These are phyloP conservation scores for Stephania cephalantha DNA, from an alignment of 164 flowering plant species.

Conservation along the genomic window DNA sequence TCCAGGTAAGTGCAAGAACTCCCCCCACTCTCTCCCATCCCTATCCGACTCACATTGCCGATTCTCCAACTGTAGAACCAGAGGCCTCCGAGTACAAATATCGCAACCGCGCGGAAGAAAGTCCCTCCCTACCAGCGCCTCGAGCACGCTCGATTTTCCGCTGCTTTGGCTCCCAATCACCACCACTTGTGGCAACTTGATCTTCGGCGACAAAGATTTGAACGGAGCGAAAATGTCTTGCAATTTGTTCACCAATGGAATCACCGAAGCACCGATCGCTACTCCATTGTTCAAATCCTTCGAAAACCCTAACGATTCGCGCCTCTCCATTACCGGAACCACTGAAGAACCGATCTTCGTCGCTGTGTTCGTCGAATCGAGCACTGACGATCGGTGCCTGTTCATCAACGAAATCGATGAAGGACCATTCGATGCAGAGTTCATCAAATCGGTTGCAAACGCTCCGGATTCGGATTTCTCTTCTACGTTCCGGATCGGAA, in stretches of 20 bases:
- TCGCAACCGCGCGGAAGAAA: slow-evolving; percentile 45
- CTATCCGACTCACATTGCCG: slow-evolving; percentile 9
- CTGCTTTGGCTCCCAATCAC: slow-evolving; percentile 59
- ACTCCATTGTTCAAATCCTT: neutral
- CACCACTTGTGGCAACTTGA: slow-evolving; percentile 45
- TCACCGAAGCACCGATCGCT: slow-evolving; percentile 23
- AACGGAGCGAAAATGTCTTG: slow-evolving; percentile 41
- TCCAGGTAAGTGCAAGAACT: slow-evolving; percentile 43
- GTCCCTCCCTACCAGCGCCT: slow-evolving; percentile 50
- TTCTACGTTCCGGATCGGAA: too few relatives aligned
- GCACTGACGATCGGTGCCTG: too few relatives aligned
- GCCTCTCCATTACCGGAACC: too few relatives aligned
- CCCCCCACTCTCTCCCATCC: slow-evolving; percentile 40
- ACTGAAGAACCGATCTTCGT: too few relatives aligned
- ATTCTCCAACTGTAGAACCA: slow-evolving; percentile 34
- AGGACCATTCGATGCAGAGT: too few relatives aligned
- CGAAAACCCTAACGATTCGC: neutral
- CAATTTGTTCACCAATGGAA: slow-evolving; percentile 39
- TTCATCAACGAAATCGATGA: too few relatives aligned
- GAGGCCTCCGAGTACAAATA: slow-evolving; percentile 48
- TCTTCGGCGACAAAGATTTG: slow-evolving; percentile 19
- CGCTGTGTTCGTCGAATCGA: too few relatives aligned
- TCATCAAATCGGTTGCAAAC: too few relatives aligned
- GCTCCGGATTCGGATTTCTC: too few relatives aligned
- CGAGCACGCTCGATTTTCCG: slow-evolving; percentile 56